Evolutionary conservation across 2,329 filamentous ascomycete species (phyloP), one percentile per base, ranked within the genome.

Genomic region (Aspergillus texensis): DNA sequence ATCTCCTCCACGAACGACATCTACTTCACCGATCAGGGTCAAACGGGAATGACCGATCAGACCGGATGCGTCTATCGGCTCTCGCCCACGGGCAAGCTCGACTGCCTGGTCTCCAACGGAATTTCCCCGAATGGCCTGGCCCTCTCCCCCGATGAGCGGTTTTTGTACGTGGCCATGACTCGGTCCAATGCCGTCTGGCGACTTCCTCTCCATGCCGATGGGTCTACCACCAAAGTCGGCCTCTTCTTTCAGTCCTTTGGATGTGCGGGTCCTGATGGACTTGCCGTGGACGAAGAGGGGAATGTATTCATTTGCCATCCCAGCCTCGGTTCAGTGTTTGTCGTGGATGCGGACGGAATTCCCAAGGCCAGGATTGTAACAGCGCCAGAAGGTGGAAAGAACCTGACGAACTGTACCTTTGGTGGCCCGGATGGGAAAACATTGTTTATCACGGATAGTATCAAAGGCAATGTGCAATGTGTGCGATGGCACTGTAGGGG

Each of bases 21-120:
- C 4, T 82, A 80, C 67, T 82, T 82, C 41, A 82, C 80, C 1
- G 79, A 82, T 48, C 80, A 82, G 67, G 80, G 80, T 0, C 79
- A 81, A 55, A 81, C 79, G 0, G 79, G 79, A 4, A 74, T 82
- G 68, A 79, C 77, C 0, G 80, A 82, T 30, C 79, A 67, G 8
- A 80, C 78, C 0, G 79, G 39, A 19, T 41, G 39, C 6, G 39
- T 41, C 39, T 41, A 41, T 41, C 39, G 39, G 19, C 39, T 41
- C 19, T 41, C 39, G 2, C 39, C 39, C 6, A 41, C 39, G 6
- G 39, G 39, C 0, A 41, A 41, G 19, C 39, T 41, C 3, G 39
- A 41, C 39, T 41, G 39, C 6, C 19, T 41, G 6, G 16, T 41
- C 6, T 41, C 75, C 4, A 80, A 81, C 26, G 79, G 78, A 0